Base-by-base conservation (phyloP, 2,329 filamentous ascomycete species). In the Sarocladiaceae sp. region DNA sequence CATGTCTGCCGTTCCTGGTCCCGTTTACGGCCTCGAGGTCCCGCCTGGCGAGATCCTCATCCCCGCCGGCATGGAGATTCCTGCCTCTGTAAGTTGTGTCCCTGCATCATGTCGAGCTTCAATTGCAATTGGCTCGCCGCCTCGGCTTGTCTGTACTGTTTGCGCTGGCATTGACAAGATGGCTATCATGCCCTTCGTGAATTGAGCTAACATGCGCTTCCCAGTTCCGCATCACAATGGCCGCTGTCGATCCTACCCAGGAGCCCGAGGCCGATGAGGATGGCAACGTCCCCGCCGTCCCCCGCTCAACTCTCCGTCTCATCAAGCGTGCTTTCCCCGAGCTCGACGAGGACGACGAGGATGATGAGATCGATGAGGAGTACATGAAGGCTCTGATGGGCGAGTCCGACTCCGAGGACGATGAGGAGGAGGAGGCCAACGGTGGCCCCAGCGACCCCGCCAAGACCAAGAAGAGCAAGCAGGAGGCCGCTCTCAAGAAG, bases 181-280 rank as follows among this genome's bases (percentile, higher is more conserved):
- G 10, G 6, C 23, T 23, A 18, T 28, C 23, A 15, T 46, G 12
- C 29, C 3, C 47, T 18, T 39, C 33, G 35, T 36, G 35, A 8
- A 29, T 57, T 55, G 67, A 71, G 57, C 73, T 56, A 58, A n/a
- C 26, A 39, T 50, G 47, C 47, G 40, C 10, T 29, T 51, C 36
- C 25, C 64, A 96, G 92, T 95, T 97, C 76, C 90, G 90, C 69
- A 90, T 99, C 66, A 97, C 92, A 64, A 99, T 99, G 94, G 94
- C 95, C 64, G 94, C 94, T 59, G 87, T 99, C 69, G 93, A 99
- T 69, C 94, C 94, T 54, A 90, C 83, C 64, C 88, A 88, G 62
- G 78, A 83, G 61, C 80, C 85, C 31, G 80, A 90, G 69, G 77
- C 78, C 54, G 84, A 86, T 60, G 77, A 78, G 53, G 79, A 80